These are phyloP conservation scores for Radiomyces spectabilis DNA, from an alignment of 192 early-diverging fungal species.

Conservation along the genomic window DNA sequence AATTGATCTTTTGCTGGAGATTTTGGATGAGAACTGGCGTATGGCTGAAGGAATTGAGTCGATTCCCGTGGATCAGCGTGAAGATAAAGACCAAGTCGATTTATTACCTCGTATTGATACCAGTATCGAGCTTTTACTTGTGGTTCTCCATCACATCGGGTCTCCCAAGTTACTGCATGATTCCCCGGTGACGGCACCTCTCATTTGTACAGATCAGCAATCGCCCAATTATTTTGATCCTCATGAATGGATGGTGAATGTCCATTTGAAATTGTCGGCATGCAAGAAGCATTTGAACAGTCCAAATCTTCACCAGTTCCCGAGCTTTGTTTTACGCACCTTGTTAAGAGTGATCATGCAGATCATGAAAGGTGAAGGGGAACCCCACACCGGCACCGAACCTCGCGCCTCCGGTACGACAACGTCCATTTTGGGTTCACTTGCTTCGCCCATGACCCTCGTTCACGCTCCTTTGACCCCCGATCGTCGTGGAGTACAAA, in stretches of 20 bases:
- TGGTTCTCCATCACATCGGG: conserved; percentile 57
- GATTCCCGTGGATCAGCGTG: conserved; percentile 3
- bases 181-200: conserved; percentile 55
- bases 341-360: conserved; percentile 57
- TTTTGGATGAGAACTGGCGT: conserved; percentile 41
- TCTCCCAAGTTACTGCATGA: conserved; percentile 70
- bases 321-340: conserved; percentile 44
- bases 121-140: conserved; percentile 48
- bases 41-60: conserved; percentile 25
- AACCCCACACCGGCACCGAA: conserved; percentile 38
- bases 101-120: conserved; percentile 28
- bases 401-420: conserved; percentile 15
- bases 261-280: conserved; percentile 56
- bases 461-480: conserved; percentile 40
- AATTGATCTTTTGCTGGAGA: conserved; percentile 36
- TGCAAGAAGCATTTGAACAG: conserved; percentile 60
- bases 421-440: conserved; percentile 9
- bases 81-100: conserved; percentile 31
- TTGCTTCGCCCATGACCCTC: conserved; percentile 17
- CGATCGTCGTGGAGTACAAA: conserved; percentile 57
- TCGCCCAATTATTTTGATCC: conserved; percentile 63
- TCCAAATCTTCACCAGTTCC: conserved; percentile 44
- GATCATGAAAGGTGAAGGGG: conserved; percentile 69
- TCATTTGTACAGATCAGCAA: conserved; percentile 47
- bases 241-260: conserved; percentile 53